Percentiles rank a stretch among this genome's conserved stretches.
Conservation (phyloP, 306 rosid genomes). For the Vigna hirtella region DNA sequence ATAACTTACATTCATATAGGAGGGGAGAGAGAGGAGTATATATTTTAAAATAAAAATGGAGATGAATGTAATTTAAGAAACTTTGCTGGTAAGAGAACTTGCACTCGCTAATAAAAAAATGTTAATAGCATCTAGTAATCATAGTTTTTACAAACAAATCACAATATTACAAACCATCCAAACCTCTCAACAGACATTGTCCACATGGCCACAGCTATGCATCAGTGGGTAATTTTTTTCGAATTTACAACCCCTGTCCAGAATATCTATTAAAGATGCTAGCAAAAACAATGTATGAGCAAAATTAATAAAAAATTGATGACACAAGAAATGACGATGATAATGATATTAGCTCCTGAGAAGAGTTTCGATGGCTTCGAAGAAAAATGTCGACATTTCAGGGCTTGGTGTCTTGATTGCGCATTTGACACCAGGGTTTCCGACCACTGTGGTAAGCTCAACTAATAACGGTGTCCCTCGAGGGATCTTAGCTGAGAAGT, state of each 20-base stretch:
- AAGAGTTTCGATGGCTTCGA: conserved; percentile 83
- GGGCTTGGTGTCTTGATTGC: conserved; percentile 96
- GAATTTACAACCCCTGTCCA: conserved; percentile 40
- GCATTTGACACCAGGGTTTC: conserved; percentile 82
- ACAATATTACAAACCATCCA: conserved; percentile 45
- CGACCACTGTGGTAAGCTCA: conserved; percentile 76
- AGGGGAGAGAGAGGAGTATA: too few relatives aligned
- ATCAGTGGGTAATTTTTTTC: conserved; percentile 26
- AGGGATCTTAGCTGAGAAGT: conserved; percentile 89
- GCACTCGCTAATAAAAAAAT: conserved; percentile 11
- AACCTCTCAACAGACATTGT: conserved; percentile 38
- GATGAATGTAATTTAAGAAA: not conserved
- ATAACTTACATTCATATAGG: too few relatives aligned
- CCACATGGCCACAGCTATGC: conserved; percentile 37
- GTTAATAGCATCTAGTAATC: conserved; percentile 35
- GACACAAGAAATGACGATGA: not conserved
- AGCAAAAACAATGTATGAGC: conserved; percentile 45
- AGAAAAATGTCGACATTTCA: conserved; percentile 80
- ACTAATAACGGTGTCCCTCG: conserved; percentile 78
- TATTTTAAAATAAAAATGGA: not conserved
- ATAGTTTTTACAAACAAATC: conserved; percentile 42
- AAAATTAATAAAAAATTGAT: conserved; percentile 44
- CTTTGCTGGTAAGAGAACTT: too few relatives aligned
- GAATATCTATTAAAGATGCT: conserved; percentile 50
- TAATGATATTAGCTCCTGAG: conserved; percentile 59